A percentile compares a stretch with the other conserved stretches of the same genome.
phyloP scores from a whole-genome alignment of 306 rosid genomes.

The Dalbergia oliveri region DNA sequence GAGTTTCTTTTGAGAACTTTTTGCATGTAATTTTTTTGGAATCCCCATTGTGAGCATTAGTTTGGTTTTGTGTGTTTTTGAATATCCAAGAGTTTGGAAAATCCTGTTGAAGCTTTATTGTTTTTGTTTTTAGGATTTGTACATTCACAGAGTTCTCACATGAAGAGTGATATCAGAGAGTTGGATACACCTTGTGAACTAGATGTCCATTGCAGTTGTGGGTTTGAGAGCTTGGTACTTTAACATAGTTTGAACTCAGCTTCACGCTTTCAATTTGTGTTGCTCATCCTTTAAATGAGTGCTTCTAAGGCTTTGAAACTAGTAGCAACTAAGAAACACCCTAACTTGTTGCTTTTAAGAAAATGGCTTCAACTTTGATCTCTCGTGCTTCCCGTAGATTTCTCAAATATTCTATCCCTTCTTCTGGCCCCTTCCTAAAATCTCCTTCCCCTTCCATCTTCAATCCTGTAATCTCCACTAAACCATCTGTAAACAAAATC shows the following conservation, averaged over 20 bases:
- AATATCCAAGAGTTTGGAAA: background rate
- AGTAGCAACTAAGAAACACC: background rate
- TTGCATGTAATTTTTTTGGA: background rate
- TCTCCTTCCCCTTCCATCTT: conserved; percentile 28
- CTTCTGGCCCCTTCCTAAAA: conserved; percentile 18
- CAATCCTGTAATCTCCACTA: conserved; percentile 46
- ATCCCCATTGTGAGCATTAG: background rate
- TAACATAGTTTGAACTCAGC: background rate
- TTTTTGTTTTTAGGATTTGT: background rate
- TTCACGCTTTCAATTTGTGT: background rate
- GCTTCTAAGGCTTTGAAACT: background rate
- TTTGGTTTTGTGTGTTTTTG: background rate
- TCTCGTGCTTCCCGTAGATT: conserved; percentile 53
- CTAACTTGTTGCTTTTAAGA: conserved; percentile 30
- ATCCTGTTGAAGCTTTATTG: background rate
- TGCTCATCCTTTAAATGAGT: background rate
- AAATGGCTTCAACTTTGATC: conserved; percentile 53
- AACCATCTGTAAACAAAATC: conserved; percentile 31
- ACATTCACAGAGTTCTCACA: conserved; percentile 10
- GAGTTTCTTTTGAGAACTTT: background rate
- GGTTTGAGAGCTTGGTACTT: background rate
- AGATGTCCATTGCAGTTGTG: background rate
- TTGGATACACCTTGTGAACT: background rate
- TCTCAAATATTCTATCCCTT: conserved; percentile 46
- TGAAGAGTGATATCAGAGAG: background rate